phyloP scores from a whole-genome alignment of 371 early-diverging fungal species.

The Apophysomyces ossiformis region DNA sequence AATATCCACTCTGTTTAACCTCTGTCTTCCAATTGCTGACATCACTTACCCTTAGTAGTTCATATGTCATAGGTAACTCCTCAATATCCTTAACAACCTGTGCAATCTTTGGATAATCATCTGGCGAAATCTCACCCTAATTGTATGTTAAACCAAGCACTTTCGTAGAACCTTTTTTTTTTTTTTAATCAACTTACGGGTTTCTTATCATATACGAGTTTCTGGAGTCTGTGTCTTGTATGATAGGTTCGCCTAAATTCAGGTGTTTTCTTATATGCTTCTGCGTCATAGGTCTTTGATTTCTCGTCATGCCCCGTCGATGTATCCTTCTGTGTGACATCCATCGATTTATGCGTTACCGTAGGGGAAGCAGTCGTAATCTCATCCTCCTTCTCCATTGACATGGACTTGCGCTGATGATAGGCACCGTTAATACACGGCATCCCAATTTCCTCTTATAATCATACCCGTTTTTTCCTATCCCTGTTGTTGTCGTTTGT shows the following conservation, averaged over 20 bases:
- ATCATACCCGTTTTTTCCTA: conserved; percentile 39
- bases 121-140: conserved; percentile 52
- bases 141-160: background rate
- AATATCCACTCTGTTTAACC: background rate
- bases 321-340: conserved; percentile 7
- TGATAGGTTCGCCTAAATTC: conserved; percentile 44
- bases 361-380: conserved; percentile 9
- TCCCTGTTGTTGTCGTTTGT: conserved; percentile 16
- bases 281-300: conserved; percentile 8
- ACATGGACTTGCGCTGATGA: conserved; percentile 42
- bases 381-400: conserved; percentile 27
- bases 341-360: conserved; percentile 18
- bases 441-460: background rate
- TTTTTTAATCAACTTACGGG: conserved; percentile 31
- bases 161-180: background rate
- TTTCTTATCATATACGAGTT: conserved; percentile 53
- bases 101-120: conserved; percentile 50
- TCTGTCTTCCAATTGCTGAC: background rate
- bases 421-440: background rate
- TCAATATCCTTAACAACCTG: conserved; percentile 47
- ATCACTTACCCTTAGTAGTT: conserved; percentile 44
- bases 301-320: background rate
- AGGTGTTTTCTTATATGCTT: conserved; percentile 14
- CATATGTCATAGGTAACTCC: conserved; percentile 48
- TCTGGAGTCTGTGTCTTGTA: conserved; percentile 48